These are phyloP conservation scores for Magnusiomyces starmeri DNA, from an alignment of 1,139 yeast species.

Conservation along the genomic window DNA sequence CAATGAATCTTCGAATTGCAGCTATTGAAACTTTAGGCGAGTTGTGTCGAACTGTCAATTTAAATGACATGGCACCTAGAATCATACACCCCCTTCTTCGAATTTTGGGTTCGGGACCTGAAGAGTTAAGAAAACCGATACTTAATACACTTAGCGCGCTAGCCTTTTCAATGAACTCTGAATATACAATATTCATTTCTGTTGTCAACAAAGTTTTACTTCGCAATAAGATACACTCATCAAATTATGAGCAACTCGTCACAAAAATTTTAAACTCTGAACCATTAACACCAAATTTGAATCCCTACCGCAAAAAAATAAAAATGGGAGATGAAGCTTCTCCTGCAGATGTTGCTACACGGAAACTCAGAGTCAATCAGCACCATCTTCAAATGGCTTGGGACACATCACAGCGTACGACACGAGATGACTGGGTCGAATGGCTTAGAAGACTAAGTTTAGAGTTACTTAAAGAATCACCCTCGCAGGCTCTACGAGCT, in stretches of 20 bases:
- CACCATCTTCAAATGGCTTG: constrained; percentile 73
- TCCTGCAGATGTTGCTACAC: constrained; percentile 61
- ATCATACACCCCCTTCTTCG: constrained; percentile 82
- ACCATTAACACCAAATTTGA: constrained; percentile 72
- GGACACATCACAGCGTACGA: constrained; percentile 85
- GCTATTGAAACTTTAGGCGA: constrained; percentile 85
- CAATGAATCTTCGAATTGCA: constrained; percentile 50
- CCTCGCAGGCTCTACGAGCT: constrained; percentile 90
- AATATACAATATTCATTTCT: constrained; percentile 82
- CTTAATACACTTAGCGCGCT: constrained; percentile 78
- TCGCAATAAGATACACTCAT: constrained; percentile 58
- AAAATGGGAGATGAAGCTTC: constrained; percentile 47
- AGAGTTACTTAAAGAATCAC: constrained; percentile 82
- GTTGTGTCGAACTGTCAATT: constrained; percentile 60
- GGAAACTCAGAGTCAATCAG: constrained; percentile 75
- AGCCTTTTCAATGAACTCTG: constrained; percentile 73
- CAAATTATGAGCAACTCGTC: constrained; percentile 74
- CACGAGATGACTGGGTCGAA: constrained; percentile 96
- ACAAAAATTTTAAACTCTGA: constrained; percentile 78
- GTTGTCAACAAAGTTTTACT: constrained; percentile 67
- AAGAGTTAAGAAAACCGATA: constrained; percentile 56
- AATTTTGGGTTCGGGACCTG: constrained; percentile 47
- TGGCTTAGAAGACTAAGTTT: constrained; percentile 88
- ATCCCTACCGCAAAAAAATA: constrained; percentile 45
- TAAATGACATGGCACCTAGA: constrained; percentile 85